phyloP scores from a whole-genome alignment of 768 basidiomycete species.

The Tylopilus sp. region DNA sequence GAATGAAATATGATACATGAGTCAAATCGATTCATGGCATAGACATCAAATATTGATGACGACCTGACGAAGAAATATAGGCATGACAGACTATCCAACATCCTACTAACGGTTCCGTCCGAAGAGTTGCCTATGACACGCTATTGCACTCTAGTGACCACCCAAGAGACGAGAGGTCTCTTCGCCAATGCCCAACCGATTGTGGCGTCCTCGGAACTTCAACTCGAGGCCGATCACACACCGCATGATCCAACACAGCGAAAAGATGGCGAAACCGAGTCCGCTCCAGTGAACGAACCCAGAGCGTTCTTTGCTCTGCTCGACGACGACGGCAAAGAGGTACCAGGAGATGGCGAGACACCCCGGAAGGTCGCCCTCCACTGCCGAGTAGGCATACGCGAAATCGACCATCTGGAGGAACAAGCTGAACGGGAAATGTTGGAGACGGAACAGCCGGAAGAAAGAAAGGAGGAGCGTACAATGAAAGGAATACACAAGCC shows the following conservation, averaged over 20 bases:
- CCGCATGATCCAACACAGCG: constrained; percentile 62
- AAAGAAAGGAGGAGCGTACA: constrained; percentile 32
- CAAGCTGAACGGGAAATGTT: constrained; percentile 33
- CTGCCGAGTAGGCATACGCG: constrained; percentile 62
- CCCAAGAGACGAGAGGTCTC: constrained; percentile 34
- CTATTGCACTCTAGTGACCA: constrained; percentile 11
- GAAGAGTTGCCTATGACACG: not conserved
- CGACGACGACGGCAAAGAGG: constrained; percentile 61
- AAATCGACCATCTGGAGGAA: constrained; percentile 57
- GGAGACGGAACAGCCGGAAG: not conserved
- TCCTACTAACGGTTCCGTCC: not conserved
- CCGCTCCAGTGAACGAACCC: constrained; percentile 68
- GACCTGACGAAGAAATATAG: not conserved
- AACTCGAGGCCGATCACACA: constrained; percentile 41
- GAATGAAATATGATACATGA: constrained; percentile 11
- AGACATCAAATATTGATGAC: not conserved
- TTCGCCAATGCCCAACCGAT: constrained; percentile 30
- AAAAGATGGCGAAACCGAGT: constrained; percentile 58
- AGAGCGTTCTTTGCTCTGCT: constrained; percentile 40
- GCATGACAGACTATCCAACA: constrained; percentile 6
- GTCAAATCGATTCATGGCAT: constrained; percentile 4
- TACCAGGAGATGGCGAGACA: constrained; percentile 65
- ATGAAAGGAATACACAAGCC: constrained; percentile 55
- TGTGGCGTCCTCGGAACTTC: constrained; percentile 32
- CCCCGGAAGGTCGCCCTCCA: constrained; percentile 66